Percentiles rank a stretch among this genome's conserved stretches.
phyloP scores from a whole-genome alignment of 2,329 filamentous ascomycete genomes.

The Cladosporium austrohemisphaericum region DNA sequence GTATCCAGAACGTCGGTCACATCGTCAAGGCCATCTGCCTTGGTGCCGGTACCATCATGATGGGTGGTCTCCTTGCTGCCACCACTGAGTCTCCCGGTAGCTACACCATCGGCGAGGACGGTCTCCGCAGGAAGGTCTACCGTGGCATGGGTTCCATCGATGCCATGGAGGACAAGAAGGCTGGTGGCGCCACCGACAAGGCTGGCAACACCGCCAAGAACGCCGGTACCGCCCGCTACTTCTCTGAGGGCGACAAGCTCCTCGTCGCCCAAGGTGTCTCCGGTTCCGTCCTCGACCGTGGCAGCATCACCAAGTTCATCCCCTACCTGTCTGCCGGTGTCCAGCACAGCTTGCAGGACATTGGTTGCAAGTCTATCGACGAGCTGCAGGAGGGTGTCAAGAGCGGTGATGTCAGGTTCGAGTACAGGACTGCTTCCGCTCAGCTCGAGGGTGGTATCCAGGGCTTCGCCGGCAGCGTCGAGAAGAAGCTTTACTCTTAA shows the following conservation, averaged over 20 bases:
- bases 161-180: slow-evolving; percentile 99
- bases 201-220: slow-evolving; percentile 91
- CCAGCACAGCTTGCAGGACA: slow-evolving; percentile 96
- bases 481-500: slow-evolving; percentile 97
- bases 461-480: slow-evolving; percentile 83
- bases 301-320: slow-evolving; percentile 88
- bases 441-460: slow-evolving; percentile 97
- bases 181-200: slow-evolving; percentile 70
- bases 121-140: slow-evolving; percentile 98
- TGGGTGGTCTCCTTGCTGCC: slow-evolving; percentile 95
- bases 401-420: slow-evolving; percentile 78
- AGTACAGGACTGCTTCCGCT: slow-evolving; percentile 88
- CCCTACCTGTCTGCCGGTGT: slow-evolving; percentile 93
- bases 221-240: slow-evolving; percentile 95
- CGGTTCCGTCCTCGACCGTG: slow-evolving; percentile 75
- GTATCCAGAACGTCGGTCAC: slow-evolving; percentile 97
- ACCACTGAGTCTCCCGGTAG: slow-evolving; percentile 96
- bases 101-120: slow-evolving; percentile 92
- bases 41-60: slow-evolving; percentile 95
- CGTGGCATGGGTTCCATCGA: slow-evolving; percentile 98
- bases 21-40: slow-evolving; percentile 97
- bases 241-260: slow-evolving; percentile 92
- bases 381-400: slow-evolving; percentile 73
- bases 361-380: slow-evolving; percentile 75
- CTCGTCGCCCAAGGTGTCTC: slow-evolving; percentile 96